phyloP scores from a whole-genome alignment of 2,329 filamentous ascomycete genomes.

The Pseudocercospora vitis region DNA sequence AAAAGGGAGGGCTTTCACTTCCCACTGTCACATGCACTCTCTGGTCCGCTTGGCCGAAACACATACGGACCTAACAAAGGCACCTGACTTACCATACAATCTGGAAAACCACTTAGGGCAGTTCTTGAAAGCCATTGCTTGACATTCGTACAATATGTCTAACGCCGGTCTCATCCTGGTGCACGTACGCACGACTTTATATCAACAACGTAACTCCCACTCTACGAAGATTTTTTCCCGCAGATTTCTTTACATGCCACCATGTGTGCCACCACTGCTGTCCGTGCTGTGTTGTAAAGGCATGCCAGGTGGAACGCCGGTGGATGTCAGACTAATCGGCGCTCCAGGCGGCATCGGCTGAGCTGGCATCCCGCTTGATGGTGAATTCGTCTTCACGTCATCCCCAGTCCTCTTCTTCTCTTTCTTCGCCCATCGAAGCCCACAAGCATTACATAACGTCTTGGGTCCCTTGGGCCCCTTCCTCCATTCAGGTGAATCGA shows the following conservation, averaged over 20 bases:
- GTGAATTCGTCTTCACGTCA: slow-evolving; percentile 29
- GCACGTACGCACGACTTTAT: slow-evolving; percentile 18
- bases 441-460: slow-evolving; percentile 93
- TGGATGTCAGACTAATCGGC: slow-evolving; percentile 19
- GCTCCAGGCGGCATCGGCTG: slow-evolving; percentile 20
- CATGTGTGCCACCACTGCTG: slow-evolving; percentile 17
- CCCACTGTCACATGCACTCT: background rate
- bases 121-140: no score
- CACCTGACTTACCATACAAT: no score
- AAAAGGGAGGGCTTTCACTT: background rate
- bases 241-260: slow-evolving; percentile 15
- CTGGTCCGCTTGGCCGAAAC: slow-evolving; percentile 1
- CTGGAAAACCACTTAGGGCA: no score
- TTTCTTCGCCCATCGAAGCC: slow-evolving; percentile 49
- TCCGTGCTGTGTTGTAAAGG: slow-evolving; percentile 27
- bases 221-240: background rate
- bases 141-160: background rate
- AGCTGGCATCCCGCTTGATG: slow-evolving; percentile 18
- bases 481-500: slow-evolving; percentile 93
- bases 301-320: slow-evolving; percentile 27
- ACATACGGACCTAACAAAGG: no score
- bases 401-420: slow-evolving; percentile 40
- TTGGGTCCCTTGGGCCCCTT: slow-evolving; percentile 92
- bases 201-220: background rate
- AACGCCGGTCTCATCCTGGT: background rate